Conservation (phyloP, 2,329 filamentous ascomycete genomes). For the Sporothrix brunneoviolacea region DNA sequence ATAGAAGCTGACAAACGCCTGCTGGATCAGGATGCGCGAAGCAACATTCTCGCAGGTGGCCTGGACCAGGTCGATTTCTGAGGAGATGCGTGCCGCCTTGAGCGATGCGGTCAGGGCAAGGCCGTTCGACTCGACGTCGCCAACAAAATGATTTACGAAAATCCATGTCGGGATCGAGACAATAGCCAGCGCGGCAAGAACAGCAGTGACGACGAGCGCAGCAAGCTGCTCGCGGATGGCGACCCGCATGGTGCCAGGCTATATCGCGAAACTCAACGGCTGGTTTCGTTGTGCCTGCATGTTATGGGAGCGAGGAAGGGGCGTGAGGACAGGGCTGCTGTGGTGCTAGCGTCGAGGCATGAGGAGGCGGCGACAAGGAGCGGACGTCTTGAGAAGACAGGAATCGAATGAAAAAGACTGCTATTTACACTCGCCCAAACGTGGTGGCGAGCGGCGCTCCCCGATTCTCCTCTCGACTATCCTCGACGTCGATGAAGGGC, state of each 20-base stretch:
- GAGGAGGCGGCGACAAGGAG: not conserved
- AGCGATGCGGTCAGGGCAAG: slow-evolving; percentile 76
- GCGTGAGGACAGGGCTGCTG: not conserved
- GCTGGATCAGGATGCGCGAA: slow-evolving; percentile 56
- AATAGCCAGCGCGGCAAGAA: slow-evolving; percentile 68
- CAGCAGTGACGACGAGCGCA: slow-evolving; percentile 67
- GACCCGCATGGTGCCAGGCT: slow-evolving; percentile 61
- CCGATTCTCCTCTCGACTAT: too few relatives aligned
- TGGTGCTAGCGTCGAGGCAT: not conserved
- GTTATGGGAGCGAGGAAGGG: not conserved
- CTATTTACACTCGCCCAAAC: too few relatives aligned
- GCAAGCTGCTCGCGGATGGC: slow-evolving; percentile 84
- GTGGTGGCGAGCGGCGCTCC: too few relatives aligned
- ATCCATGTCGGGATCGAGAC: slow-evolving; percentile 70
- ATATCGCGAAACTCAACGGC: slow-evolving; percentile 21
- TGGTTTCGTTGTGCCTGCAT: slow-evolving; percentile 25
- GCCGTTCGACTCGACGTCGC: slow-evolving; percentile 48
- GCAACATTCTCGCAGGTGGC: slow-evolving; percentile 66
- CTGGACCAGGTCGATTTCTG: slow-evolving; percentile 72
- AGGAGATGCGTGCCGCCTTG: slow-evolving; percentile 74
- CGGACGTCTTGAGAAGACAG: too few relatives aligned
- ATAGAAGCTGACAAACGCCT: slow-evolving; percentile 46
- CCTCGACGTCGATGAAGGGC: too few relatives aligned
- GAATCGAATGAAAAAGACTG: too few relatives aligned
- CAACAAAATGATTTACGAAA: slow-evolving; percentile 49